Conservation (phyloP, 169 alveolate genomes). For the Toxoplasma gondii region DNA sequence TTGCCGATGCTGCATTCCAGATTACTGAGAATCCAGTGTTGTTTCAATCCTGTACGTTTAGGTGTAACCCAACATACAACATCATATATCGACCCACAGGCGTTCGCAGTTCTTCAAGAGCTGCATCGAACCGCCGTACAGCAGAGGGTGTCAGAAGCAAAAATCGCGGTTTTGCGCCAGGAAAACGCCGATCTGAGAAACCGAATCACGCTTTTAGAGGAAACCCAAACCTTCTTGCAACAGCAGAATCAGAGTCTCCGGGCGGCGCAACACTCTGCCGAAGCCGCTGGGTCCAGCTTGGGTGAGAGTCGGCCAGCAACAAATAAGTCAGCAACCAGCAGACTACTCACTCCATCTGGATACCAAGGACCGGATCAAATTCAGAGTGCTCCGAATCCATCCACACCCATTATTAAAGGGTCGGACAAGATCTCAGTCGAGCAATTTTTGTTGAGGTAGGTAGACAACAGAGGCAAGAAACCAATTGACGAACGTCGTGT, state of each 20-base stretch:
- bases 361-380: constrained; percentile 42
- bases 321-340: neutral
- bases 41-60: neutral
- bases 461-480: neutral
- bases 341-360: neutral
- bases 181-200: neutral
- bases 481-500: too few species aligned
- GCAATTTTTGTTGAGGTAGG: constrained; percentile 43
- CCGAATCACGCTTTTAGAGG: neutral
- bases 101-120: neutral
- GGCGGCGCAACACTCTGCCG: neutral
- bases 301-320: neutral
- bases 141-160: neutral
- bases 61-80: neutral
- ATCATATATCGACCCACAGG: neutral
- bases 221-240: neutral
- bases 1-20: too few species aligned
- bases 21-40: neutral
- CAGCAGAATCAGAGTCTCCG: constrained; percentile 3
- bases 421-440: constrained; percentile 48
- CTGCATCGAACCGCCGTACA: neutral
- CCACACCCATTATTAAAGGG: constrained; percentile 48
- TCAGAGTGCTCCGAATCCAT: constrained; percentile 62
- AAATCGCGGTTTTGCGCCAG: neutral
- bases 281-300: neutral